Base-by-base conservation (phyloP, 441 rosid species). In the Cnidoscolus chayamansa region DNA sequence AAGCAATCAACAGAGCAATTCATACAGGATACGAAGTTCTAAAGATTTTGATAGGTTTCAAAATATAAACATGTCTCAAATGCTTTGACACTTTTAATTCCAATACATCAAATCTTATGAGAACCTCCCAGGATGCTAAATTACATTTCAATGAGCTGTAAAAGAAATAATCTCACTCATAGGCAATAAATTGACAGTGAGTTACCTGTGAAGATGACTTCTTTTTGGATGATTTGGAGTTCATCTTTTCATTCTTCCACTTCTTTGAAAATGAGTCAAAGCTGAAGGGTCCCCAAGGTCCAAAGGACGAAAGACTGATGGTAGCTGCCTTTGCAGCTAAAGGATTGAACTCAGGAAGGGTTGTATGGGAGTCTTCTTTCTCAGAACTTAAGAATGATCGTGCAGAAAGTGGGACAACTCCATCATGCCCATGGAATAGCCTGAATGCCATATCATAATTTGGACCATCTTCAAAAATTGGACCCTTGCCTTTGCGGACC, bases 381-480 rank as follows among this genome's bases (percentile, higher is more conserved):
- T 55, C 69, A 35, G 68, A 16, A 49, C 54, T 61, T 49, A 67
- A 75, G 72, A 76, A 65, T 3, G 88, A 83, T 76, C 70, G 72
- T 60, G 76, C 90, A 10, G 90, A 81, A 56, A 93, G 88, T n/a
- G 98, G 98, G 43, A 93, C 87, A 30, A 93, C 80, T 63, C 98
- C 97, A 75, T 91, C 89, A 71, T 74, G 82, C 31, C 98, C 97
- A 74, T 91, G 98, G 81, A 93, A 93, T 53, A 90, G 81, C 77
- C 84, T 87, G 72, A 89, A 91, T 4, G 94, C 88, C 81, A 80
- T 81, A 69, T 85, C 89, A 81, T 88, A 89, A 72, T 81, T 82
- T 31, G 94, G 94, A 68, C 90, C 97, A 86, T 93, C 95, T 73
- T 91, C 93, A 77, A 93, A 93, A 66, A 93, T 90, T 10, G 98